Evolutionary conservation across 129 eudicot species (phyloP).

Genomic region (Scalesia atractyloides): DNA sequence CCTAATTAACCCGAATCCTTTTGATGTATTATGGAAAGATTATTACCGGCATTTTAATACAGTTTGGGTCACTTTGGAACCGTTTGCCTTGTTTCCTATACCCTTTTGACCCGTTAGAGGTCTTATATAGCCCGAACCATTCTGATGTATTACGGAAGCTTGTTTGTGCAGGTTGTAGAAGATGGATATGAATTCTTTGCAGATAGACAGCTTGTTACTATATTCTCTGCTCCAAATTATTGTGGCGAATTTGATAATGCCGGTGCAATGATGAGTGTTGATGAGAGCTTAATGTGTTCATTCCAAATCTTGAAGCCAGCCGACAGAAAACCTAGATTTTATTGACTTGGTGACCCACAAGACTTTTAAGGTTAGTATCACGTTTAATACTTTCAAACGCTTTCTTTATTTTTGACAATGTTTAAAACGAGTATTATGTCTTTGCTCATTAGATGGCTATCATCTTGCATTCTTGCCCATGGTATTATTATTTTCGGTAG

Average conservation of each 20-base stretch:
- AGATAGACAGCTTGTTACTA: too few species aligned
- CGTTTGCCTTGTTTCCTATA: background rate
- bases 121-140: background rate
- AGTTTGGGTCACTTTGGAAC: background rate
- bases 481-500: too few species aligned
- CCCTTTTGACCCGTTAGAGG: background rate
- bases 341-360: slow-evolving; percentile 20
- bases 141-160: background rate
- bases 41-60: background rate
- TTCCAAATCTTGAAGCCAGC: too few species aligned
- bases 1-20: too few species aligned
- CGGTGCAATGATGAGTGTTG: too few species aligned
- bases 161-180: too few species aligned
- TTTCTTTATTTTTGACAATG: background rate
- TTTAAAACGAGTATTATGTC: background rate
- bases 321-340: background rate
- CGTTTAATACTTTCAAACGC: background rate
- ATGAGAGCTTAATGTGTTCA: too few species aligned
- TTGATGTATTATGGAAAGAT: too few species aligned
- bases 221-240: too few species aligned
- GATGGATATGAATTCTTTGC: too few species aligned
- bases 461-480: background rate
- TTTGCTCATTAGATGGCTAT: background rate
- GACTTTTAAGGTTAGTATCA: slow-evolving; percentile 40
- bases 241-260: too few species aligned